phyloP scores from a whole-genome alignment of 306 rosid genomes.

The Vigna reflexopilosa region DNA sequence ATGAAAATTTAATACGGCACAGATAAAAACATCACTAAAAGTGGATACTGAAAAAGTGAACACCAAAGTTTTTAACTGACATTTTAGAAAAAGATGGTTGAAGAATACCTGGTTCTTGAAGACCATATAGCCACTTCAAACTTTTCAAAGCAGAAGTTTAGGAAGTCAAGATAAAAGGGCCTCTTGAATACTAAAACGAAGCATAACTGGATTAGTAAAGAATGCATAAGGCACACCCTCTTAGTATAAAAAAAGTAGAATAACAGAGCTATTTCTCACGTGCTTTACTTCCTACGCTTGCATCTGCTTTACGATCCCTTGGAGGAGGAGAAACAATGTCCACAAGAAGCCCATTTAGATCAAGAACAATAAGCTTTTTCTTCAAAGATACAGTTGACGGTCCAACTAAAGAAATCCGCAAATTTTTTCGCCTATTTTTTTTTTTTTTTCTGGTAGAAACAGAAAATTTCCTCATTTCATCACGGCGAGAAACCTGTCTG shows the following conservation, averaged over 20 bases:
- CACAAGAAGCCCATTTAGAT: conserved; percentile 80
- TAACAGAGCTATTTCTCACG: conserved; percentile 49
- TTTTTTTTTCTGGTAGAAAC: conserved; percentile 38
- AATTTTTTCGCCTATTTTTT: conserved; percentile 18
- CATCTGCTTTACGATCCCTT: conserved; percentile 60
- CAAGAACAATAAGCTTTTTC: conserved; percentile 87
- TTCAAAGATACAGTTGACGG: conserved; percentile 38
- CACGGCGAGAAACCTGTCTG: conserved; percentile 15
- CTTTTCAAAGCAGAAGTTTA: conserved; percentile 81
- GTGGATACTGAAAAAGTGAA: conserved; percentile 11
- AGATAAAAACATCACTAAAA: background rate
- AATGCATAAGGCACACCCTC: background rate
- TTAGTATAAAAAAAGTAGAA: conserved; percentile 10
- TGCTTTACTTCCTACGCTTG: conserved; percentile 56
- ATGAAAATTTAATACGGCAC: conserved; percentile 17
- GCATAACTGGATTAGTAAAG: conserved; percentile 40
- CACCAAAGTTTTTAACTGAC: background rate
- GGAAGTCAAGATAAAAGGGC: conserved; percentile 77
- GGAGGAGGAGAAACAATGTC: conserved; percentile 74
- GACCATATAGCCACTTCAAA: conserved; percentile 96
- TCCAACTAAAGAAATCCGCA: conserved; percentile 47
- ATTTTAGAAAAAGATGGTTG: conserved; percentile 34
- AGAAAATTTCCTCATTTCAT: conserved; percentile 21
- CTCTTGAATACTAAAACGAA: conserved; percentile 81
- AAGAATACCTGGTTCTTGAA: conserved; percentile 74